Conservation (phyloP, 352 stramenopile genomes). For the Peronospora destructor region DNA sequence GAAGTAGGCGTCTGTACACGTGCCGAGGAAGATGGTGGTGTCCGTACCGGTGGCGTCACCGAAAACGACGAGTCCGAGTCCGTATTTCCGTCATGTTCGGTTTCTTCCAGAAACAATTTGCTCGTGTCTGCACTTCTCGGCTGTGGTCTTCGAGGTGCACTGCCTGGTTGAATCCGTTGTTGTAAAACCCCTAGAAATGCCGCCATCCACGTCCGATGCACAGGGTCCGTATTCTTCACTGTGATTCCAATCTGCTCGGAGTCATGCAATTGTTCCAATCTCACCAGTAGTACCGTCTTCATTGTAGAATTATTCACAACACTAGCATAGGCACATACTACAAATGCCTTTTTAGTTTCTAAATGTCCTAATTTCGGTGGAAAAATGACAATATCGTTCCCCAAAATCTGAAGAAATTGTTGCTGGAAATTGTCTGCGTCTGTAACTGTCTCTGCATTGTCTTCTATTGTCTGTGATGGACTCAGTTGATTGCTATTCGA, state of each 20-base stretch:
- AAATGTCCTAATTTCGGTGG: slow-evolving; percentile 8
- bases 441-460: neutral
- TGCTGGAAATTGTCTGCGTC: slow-evolving; percentile 32
- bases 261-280: slow-evolving; percentile 59
- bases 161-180: slow-evolving; percentile 52
- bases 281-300: slow-evolving; percentile 47
- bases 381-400: slow-evolving; percentile 56
- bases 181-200: slow-evolving; percentile 51
- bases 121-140: slow-evolving; percentile 38
- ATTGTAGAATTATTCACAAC: slow-evolving; percentile 36
- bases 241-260: slow-evolving; percentile 62
- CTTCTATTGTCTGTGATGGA: neutral
- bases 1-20: slow-evolving; percentile 12
- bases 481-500: slow-evolving; percentile 20
- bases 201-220: slow-evolving; percentile 40
- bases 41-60: slow-evolving; percentile 9
- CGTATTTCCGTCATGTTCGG: slow-evolving; percentile 24
- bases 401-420: slow-evolving; percentile 43
- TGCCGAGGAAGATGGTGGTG: slow-evolving; percentile 12
- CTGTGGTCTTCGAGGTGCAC: slow-evolving; percentile 36
- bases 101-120: slow-evolving; percentile 50
- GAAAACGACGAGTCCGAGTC: slow-evolving; percentile 27
- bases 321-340: slow-evolving; percentile 51
- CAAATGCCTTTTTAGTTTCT: slow-evolving; percentile 19
- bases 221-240: slow-evolving; percentile 63